phyloP scores from a whole-genome alignment of 345 rosid genomes.

The Cardamine occulta region DNA sequence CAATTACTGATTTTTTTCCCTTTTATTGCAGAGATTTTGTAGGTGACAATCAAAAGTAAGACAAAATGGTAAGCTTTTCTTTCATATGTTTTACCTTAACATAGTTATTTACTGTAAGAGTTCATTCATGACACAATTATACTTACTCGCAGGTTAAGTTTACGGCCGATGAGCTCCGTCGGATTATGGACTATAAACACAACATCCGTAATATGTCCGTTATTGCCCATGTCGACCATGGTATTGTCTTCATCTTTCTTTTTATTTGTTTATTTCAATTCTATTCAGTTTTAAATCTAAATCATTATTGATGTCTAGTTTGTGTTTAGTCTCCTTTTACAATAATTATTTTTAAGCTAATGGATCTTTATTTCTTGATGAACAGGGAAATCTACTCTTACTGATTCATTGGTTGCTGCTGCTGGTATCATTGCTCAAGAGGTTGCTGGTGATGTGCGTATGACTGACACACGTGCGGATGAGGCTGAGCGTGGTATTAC shows the following conservation, averaged over 20 bases:
- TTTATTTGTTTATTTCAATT: neutral
- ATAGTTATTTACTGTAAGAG: neutral
- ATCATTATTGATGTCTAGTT: neutral
- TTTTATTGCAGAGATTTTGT: constrained; percentile 32
- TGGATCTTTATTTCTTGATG: neutral
- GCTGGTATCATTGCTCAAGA: constrained; percentile 94
- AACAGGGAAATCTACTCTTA: constrained; percentile 81
- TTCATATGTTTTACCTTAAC: neutral
- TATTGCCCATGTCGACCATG: constrained; percentile 48
- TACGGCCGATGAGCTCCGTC: constrained; percentile 44
- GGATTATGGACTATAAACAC: constrained; percentile 46
- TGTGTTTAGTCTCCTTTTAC: neutral
- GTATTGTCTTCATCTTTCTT: neutral
- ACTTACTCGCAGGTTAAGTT: constrained; percentile 43
- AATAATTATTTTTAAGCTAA: neutral
- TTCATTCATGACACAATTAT: too few species aligned
- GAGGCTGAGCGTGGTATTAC: constrained; percentile 94
- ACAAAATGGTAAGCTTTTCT: constrained; percentile 34
- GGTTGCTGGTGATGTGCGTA: constrained; percentile 88
- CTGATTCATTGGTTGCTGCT: constrained; percentile 92
- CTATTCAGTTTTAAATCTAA: rapidly evolving
- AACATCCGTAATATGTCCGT: constrained; percentile 47
- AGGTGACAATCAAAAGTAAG: constrained; percentile 32
- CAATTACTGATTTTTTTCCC: too few species aligned
- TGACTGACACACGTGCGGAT: constrained; percentile 86